Evolutionary conservation across 2,329 filamentous ascomycete species (phyloP).

Genomic region (Escovopsis sp.): DNA sequence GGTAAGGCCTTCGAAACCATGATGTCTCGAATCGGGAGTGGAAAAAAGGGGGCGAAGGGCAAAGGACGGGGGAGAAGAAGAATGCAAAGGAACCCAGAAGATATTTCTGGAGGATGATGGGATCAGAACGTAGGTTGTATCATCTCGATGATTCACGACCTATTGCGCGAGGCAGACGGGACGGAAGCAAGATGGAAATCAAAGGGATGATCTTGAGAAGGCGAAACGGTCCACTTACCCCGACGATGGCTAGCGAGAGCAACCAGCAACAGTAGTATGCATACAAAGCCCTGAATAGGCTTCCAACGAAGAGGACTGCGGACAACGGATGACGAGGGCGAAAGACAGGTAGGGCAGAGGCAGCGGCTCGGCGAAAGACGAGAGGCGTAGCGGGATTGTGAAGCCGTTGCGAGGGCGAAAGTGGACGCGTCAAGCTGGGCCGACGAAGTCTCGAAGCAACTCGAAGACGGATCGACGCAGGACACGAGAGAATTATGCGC

Average conservation of each 20-base stretch:
- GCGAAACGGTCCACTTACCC: conserved; percentile 13
- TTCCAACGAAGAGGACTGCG: conserved; percentile 10
- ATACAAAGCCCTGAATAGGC: conserved; percentile 20
- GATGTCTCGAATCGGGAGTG: too few species aligned
- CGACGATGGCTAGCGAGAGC: conserved; percentile 14
- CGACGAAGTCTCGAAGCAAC: too few species aligned
- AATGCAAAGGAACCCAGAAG: background rate
- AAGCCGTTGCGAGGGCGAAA: background rate
- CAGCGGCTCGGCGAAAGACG: too few species aligned
- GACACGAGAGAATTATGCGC: too few species aligned
- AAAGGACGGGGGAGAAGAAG: background rate
- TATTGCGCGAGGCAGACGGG: too few species aligned
- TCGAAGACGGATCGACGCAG: too few species aligned
- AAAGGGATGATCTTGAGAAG: conserved; percentile 1
- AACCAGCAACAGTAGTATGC: conserved; percentile 23
- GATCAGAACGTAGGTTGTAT: too few species aligned
- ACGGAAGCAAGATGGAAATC: background rate
- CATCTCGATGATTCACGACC: background rate
- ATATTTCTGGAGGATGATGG: too few species aligned
- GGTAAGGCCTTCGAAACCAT: too few species aligned
- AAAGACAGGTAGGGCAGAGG: conserved; percentile 3
- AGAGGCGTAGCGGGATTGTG: background rate
- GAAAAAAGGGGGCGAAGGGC: too few species aligned
- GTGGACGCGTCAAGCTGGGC: too few species aligned
- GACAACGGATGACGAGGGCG: conserved; percentile 3